These are phyloP conservation scores for Borealophlyctis nickersoniae DNA, from an alignment of 192 early-diverging fungal species.

Conservation along the genomic window DNA sequence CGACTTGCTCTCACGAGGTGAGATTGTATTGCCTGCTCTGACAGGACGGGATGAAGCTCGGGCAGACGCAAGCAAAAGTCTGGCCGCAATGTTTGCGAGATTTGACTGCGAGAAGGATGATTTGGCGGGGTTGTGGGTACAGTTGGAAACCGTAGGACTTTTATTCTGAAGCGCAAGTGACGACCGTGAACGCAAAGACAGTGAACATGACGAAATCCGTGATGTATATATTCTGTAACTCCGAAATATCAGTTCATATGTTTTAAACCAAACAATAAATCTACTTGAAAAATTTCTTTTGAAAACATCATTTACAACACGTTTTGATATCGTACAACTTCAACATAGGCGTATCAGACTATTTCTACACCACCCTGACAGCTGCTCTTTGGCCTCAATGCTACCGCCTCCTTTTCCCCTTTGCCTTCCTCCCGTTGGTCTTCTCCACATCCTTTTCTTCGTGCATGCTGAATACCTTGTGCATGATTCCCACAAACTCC, in stretches of 20 bases:
- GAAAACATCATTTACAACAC: no score
- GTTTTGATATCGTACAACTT: no score
- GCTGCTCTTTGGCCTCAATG: no score
- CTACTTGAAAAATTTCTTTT: no score
- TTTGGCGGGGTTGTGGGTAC: conserved; percentile 3
- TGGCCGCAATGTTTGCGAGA: conserved; percentile 14
- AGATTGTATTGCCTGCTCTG: neutral
- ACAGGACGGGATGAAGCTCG: neutral
- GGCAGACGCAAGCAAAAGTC: conserved; percentile 3
- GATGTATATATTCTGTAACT: no score
- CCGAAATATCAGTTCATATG: no score
- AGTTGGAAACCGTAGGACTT: neutral
- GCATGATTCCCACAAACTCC: conserved; percentile 53
- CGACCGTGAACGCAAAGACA: no score
- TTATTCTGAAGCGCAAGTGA: no score
- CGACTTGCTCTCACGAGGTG: conserved; percentile 20
- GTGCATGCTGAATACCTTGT: conserved; percentile 58
- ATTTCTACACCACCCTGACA: no score
- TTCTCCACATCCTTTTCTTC: conserved; percentile 13
- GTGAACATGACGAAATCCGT: no score
- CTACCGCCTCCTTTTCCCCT: conserved; percentile 3
- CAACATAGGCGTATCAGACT: no score
- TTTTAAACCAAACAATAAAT: no score
- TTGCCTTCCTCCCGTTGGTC: neutral
- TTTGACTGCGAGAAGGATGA: conserved; percentile 23